A percentile compares a stretch with the other conserved stretches of the same genome.
phyloP scores from a whole-genome alignment of 75 land plant species.

The Pinus taeda region DNA sequence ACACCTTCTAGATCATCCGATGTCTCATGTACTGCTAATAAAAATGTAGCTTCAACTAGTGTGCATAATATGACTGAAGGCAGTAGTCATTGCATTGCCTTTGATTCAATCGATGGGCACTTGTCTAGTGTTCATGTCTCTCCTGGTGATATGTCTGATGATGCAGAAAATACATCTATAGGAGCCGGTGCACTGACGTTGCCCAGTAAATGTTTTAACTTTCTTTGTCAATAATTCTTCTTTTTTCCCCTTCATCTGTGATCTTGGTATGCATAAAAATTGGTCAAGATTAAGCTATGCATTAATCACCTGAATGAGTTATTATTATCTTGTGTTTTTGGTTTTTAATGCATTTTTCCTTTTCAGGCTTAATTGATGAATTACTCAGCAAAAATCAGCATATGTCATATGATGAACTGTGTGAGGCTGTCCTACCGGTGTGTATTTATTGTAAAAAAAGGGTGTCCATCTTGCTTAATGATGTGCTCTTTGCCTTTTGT shows the following conservation, averaged over 20 bases:
- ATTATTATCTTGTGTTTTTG: background rate
- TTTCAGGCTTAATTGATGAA: conserved; percentile 69
- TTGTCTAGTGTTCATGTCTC: conserved; percentile 19
- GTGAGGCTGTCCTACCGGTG: conserved; percentile 81
- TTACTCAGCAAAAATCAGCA: conserved; percentile 49
- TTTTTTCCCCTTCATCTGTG: background rate
- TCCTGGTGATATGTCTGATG: conserved; percentile 36
- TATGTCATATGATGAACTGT: conserved; percentile 67
- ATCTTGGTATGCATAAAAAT: background rate
- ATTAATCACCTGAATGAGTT: background rate
- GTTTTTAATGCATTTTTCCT: background rate
- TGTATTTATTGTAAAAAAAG: conserved; percentile 10
- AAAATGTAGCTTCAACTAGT: conserved; percentile 8
- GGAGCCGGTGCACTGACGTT: conserved; percentile 33
- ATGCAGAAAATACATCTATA: conserved; percentile 14
- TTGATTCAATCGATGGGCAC: conserved; percentile 26
- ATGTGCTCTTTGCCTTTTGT: background rate
- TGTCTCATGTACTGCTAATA: conserved; percentile 8
- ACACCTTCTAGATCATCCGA: conserved; percentile 17
- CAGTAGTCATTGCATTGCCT: conserved; percentile 20
- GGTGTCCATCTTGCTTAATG: background rate
- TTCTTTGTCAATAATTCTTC: background rate
- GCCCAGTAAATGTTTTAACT: conserved; percentile 41
- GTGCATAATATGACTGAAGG: conserved; percentile 8
- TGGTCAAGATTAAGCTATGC: background rate